A percentile compares a stretch with the other conserved stretches of the same genome.
phyloP scores from a whole-genome alignment of 805 yeast species.

The Pichia gijzeniarum region DNA sequence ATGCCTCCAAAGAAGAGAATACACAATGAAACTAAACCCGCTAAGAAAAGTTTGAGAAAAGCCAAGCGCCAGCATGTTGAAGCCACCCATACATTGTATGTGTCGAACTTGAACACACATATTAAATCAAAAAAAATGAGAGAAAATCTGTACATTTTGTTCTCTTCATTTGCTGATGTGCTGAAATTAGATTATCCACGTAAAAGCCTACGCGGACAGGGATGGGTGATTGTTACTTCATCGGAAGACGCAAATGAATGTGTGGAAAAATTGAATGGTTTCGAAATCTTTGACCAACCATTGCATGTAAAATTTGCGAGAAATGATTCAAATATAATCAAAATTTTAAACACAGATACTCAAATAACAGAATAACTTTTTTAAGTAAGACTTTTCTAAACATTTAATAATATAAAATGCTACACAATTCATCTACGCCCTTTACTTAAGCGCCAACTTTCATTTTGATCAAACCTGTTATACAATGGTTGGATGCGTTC shows the following conservation, averaged over 20 bases:
- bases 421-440: slow-evolving; percentile 23
- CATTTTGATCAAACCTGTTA: slow-evolving; percentile 51
- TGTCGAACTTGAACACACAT: slow-evolving; percentile 55
- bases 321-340: slow-evolving; percentile 26
- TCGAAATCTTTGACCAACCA: slow-evolving; percentile 46
- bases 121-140: slow-evolving; percentile 39
- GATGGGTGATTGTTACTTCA: slow-evolving; percentile 50
- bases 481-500: slow-evolving; percentile 71
- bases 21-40: not conserved
- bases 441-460: slow-evolving; percentile 70
- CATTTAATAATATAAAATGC: not conserved
- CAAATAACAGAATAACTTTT: not conserved
- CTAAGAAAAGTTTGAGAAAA: not conserved
- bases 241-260: slow-evolving; percentile 48
- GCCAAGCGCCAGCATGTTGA: slow-evolving; percentile 9
- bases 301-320: slow-evolving; percentile 40
- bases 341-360: not conserved
- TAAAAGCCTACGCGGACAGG: slow-evolving; percentile 54
- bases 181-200: slow-evolving; percentile 40
- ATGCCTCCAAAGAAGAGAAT: slow-evolving; percentile 16
- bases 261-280: slow-evolving; percentile 39
- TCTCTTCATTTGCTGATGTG: slow-evolving; percentile 61
- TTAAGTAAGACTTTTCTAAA: not conserved
- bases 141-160: slow-evolving; percentile 50
- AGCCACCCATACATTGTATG: slow-evolving; percentile 42